Percentiles rank a stretch among this genome's conserved stretches.
phyloP scores from a whole-genome alignment of 306 rosid genomes.

The Amphicarpaea edgeworthii region DNA sequence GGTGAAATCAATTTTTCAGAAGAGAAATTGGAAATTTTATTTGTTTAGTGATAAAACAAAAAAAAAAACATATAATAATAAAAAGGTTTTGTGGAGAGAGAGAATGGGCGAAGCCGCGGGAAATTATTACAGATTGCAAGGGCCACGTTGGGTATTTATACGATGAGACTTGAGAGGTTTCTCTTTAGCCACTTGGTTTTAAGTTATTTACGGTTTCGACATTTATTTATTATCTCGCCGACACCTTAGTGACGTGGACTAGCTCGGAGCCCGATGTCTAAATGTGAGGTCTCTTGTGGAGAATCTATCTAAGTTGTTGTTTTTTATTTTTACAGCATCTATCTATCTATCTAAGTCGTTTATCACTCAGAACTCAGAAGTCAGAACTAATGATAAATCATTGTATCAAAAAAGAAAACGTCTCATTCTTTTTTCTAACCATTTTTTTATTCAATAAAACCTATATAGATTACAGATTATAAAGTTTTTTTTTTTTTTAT shows the following conservation, averaged over 20 bases:
- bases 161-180: neutral
- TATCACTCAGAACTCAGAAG: no score
- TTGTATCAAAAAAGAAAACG: no score
- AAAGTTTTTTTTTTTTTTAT: no score
- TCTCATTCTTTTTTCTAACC: no score
- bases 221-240: slow-evolving; percentile 29
- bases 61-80: neutral
- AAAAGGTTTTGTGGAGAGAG: neutral
- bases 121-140: slow-evolving; percentile 32
- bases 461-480: no score
- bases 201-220: slow-evolving; percentile 28
- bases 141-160: slow-evolving; percentile 21
- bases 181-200: neutral
- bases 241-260: slow-evolving; percentile 25
- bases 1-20: slow-evolving; percentile 26
- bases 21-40: neutral
- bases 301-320: no score
- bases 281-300: slow-evolving; percentile 16
- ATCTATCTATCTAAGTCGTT: no score
- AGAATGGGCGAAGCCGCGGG: slow-evolving; percentile 69
- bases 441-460: no score
- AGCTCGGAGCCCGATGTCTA: neutral
- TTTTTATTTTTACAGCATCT: no score
- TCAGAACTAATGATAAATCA: no score
- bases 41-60: neutral